phyloP scores from a whole-genome alignment of 257 asterid genomes.

The Plantago major region DNA sequence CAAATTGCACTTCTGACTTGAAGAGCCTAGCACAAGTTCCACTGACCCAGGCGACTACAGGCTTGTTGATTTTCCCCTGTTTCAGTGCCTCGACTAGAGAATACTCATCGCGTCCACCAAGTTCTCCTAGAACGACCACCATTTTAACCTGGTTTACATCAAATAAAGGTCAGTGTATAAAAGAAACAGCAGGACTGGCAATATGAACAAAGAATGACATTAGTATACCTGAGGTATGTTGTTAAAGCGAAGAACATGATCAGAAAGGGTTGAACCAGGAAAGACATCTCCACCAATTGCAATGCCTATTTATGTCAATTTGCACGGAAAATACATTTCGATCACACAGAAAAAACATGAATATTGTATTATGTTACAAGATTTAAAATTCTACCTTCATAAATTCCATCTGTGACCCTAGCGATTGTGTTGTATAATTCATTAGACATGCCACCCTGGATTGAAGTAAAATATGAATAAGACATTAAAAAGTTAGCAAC shows the following conservation, averaged over 20 bases:
- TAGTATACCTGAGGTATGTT: constrained; percentile 87
- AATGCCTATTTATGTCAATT: constrained; percentile 52
- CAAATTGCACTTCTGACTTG: constrained; percentile 99
- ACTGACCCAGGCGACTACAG: constrained; percentile 75
- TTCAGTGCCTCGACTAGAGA: constrained; percentile 92
- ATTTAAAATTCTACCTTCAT: constrained; percentile 61
- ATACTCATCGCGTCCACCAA: constrained; percentile 99
- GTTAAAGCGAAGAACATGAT: constrained; percentile 95
- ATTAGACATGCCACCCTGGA: constrained; percentile 99
- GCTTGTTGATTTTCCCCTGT: constrained; percentile 65
- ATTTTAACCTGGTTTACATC: constrained; percentile 61
- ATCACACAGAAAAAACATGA: constrained; percentile 12
- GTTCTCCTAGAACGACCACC: constrained; percentile 98
- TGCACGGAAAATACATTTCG: constrained; percentile 5
- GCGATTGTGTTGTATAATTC: constrained; percentile 94
- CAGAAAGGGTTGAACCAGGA: constrained; percentile 99
- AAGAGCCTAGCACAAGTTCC: constrained; percentile 83
- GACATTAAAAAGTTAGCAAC: no score
- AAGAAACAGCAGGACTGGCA: background rate
- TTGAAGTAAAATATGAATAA: constrained; percentile 18
- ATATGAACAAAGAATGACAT: constrained; percentile 6
- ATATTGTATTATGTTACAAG: constrained; percentile 8
- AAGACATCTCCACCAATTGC: constrained; percentile 99
- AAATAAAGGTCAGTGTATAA: constrained; percentile 14
- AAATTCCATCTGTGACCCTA: constrained; percentile 96